A percentile compares a stretch with the other conserved stretches of the same genome.
Conservation (phyloP, 352 stramenopile genomes). For the Globisporangium spiculum region DNA sequence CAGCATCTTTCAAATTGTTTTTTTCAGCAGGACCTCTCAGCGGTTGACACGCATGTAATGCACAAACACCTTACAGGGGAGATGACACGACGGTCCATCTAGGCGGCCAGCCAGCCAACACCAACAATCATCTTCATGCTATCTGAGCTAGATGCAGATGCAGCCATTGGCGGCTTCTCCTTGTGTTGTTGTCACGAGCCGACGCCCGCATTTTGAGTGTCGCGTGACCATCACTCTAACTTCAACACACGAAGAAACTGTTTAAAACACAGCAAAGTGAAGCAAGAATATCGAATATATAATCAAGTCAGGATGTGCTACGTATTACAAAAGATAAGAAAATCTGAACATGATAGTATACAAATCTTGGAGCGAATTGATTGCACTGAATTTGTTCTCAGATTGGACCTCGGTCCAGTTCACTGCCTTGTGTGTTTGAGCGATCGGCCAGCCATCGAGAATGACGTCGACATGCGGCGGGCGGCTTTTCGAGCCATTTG, state of each 20-base stretch:
- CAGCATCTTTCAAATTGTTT: background rate
- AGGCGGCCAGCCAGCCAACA: background rate
- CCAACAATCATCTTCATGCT: background rate
- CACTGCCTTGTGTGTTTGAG: background rate
- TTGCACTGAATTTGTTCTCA: slow-evolving; percentile 4
- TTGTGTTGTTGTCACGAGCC: slow-evolving; percentile 5
- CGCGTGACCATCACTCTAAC: slow-evolving; percentile 16
- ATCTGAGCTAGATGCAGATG: background rate
- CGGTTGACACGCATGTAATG: background rate
- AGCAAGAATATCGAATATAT: background rate
- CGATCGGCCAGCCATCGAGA: background rate
- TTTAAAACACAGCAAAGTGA: background rate
- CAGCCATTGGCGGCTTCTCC: slow-evolving; percentile 1
- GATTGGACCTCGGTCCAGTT: background rate
- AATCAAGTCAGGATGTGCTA: background rate
- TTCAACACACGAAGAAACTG: slow-evolving; percentile 6
- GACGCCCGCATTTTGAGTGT: slow-evolving; percentile 2
- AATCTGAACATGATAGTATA: background rate
- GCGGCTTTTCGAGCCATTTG: slow-evolving; percentile 12
- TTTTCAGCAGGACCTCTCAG: background rate
- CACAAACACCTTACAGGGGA: background rate
- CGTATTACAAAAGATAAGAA: too few relatives aligned
- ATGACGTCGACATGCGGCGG: slow-evolving; percentile 8
- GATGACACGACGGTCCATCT: background rate
- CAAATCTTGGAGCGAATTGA: background rate